phyloP scores from a whole-genome alignment of 768 basidiomycete genomes.

The Hygrophorus pudorinus region DNA sequence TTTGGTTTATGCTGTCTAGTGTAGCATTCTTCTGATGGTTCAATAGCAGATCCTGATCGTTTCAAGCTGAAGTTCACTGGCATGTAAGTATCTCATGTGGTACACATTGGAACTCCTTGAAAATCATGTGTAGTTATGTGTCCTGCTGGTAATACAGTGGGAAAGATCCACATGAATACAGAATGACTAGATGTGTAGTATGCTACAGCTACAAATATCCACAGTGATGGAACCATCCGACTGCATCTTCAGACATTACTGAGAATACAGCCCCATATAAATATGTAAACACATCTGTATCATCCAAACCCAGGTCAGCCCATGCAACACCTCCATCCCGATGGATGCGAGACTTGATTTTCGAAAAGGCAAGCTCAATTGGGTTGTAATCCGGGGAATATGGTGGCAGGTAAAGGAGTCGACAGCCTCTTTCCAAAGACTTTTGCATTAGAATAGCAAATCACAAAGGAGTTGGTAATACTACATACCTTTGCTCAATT shows the following conservation, averaged over 20 bases:
- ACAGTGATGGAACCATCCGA: conserved; percentile 16
- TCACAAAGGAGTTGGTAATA: neutral
- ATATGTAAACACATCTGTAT: conserved; percentile 13
- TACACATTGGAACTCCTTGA: no score
- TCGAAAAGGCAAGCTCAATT: conserved; percentile 15
- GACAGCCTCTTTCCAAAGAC: conserved; percentile 6
- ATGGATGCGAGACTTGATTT: conserved; percentile 16
- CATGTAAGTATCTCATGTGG: no score
- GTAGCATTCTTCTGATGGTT: no score
- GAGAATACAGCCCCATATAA: conserved; percentile 13
- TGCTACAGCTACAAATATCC: conserved; percentile 9
- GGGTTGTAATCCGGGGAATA: conserved; percentile 8
- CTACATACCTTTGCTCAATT: conserved; percentile 21
- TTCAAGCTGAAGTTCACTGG: no score
- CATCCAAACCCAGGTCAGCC: conserved; percentile 10
- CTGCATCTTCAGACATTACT: conserved; percentile 11
- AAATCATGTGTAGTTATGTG: no score
- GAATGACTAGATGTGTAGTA: no score
- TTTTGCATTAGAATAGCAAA: neutral
- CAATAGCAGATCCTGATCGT: no score
- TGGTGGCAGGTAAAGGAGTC: conserved; percentile 3
- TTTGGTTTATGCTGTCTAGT: no score
- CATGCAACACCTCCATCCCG: conserved; percentile 9
- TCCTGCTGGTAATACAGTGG: no score
- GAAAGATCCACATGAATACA: no score